phyloP scores from a whole-genome alignment of 1,284 basidiomycete genomes.

The Heterobasidion annosum region DNA sequence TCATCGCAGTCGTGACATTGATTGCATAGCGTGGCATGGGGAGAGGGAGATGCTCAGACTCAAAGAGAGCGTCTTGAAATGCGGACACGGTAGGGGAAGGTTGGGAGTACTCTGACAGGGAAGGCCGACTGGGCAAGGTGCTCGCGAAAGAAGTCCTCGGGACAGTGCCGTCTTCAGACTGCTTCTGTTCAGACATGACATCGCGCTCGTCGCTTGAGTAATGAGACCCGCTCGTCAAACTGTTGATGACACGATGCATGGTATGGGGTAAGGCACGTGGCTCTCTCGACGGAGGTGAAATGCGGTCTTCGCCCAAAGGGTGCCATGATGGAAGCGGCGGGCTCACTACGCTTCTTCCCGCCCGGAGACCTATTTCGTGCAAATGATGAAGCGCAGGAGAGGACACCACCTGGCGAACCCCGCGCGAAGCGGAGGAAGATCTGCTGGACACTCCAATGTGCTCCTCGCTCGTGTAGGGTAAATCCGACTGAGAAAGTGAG shows the following conservation, averaged over 20 bases:
- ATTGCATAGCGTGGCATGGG: conserved; percentile 15
- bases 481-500: conserved; percentile 42
- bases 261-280: conserved; percentile 16
- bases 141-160: conserved; percentile 25
- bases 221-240: conserved; percentile 26
- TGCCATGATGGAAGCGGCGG: conserved; percentile 26
- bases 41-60: conserved; percentile 16
- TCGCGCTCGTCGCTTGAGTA: conserved; percentile 32
- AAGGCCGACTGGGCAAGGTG: conserved; percentile 26
- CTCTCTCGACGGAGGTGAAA: conserved; percentile 13
- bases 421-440: not conserved
- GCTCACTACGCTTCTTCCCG: conserved; percentile 26
- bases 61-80: conserved; percentile 50
- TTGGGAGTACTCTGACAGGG: conserved; percentile 46
- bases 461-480: conserved; percentile 17
- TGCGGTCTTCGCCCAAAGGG: no score
- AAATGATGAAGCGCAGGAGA: conserved; percentile 10
- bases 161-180: conserved; percentile 16
- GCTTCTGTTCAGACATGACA: conserved; percentile 24
- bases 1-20: conserved; percentile 13
- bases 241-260: conserved; percentile 18
- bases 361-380: conserved; percentile 3
- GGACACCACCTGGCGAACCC: conserved; percentile 16
- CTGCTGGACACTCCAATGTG: conserved; percentile 5
- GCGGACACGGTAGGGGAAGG: conserved; percentile 64